These are phyloP conservation scores for Ogataea nitratoaversa DNA, from an alignment of 805 yeast species.

Conservation along the genomic window DNA sequence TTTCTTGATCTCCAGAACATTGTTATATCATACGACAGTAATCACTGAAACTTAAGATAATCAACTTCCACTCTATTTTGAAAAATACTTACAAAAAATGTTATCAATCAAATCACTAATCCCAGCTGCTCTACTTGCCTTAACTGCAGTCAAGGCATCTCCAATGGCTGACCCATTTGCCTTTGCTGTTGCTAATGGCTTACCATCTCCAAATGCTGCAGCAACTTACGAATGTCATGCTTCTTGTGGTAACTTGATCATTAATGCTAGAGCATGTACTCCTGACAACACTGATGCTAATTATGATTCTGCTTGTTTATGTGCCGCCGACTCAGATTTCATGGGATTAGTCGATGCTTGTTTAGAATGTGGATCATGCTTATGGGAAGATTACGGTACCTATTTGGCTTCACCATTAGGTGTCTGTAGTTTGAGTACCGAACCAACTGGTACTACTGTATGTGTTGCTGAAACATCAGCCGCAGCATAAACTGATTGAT, in stretches of 20 bases:
- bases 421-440: slow-evolving; percentile 1
- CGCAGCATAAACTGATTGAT: too few species aligned
- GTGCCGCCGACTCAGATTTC: slow-evolving; percentile 29
- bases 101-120: not conserved
- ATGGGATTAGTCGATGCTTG: slow-evolving; percentile 27
- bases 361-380: slow-evolving; percentile 28
- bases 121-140: not conserved
- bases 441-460: slow-evolving; percentile 1
- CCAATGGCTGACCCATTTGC: slow-evolving; percentile 21
- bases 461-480: too few species aligned
- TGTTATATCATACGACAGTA: too few species aligned
- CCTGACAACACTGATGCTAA: slow-evolving; percentile 21
- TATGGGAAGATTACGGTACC: slow-evolving; percentile 8
- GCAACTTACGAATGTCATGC: slow-evolving; percentile 33
- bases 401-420: slow-evolving; percentile 6
- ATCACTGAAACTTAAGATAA: too few species aligned
- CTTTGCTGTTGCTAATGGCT: slow-evolving; percentile 28
- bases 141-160: not conserved
- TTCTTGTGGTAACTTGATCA: slow-evolving; percentile 32
- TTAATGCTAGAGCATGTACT: slow-evolving; percentile 29
- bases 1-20: too few species aligned
- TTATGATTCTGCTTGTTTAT: slow-evolving; percentile 30
- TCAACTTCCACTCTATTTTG: too few species aligned
- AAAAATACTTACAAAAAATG: too few species aligned
- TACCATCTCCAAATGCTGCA: slow-evolving; percentile 27